A percentile compares a stretch with the other conserved stretches of the same genome.
These are phyloP conservation scores for Vitis rupestris DNA, from an alignment of 164 flowering plant genomes.

Conservation along the genomic window DNA sequence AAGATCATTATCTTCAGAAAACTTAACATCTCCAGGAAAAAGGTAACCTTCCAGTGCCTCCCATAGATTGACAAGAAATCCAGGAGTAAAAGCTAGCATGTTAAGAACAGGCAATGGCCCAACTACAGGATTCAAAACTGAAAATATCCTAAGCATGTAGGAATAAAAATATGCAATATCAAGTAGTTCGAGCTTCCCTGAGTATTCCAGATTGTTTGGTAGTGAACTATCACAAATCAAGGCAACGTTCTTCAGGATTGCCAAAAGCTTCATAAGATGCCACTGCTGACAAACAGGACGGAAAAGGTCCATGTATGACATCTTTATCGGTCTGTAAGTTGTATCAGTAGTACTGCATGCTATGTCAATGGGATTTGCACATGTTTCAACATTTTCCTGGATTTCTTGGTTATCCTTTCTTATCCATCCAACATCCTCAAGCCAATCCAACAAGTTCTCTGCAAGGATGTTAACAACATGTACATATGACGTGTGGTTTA, in stretches of 20 bases:
- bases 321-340: slow-evolving; percentile 27
- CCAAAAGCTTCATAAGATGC: slow-evolving; percentile 78
- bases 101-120: slow-evolving; percentile 82
- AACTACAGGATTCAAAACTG: slow-evolving; percentile 50
- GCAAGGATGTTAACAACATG: slow-evolving; percentile 51
- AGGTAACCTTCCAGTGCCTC: slow-evolving; percentile 51
- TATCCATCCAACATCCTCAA: slow-evolving; percentile 38
- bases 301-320: slow-evolving; percentile 53
- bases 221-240: slow-evolving; percentile 8
- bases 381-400: slow-evolving; percentile 21
- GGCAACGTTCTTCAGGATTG: slow-evolving; percentile 29
- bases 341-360: slow-evolving; percentile 18
- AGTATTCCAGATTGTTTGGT: slow-evolving; percentile 8
- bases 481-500: slow-evolving; percentile 55
- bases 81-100: slow-evolving; percentile 89
- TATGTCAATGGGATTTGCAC: slow-evolving; percentile 10
- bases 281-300: slow-evolving; percentile 81
- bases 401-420: slow-evolving; percentile 34
- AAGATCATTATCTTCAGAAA: slow-evolving; percentile 11
- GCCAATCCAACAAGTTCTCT: slow-evolving; percentile 49
- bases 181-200: slow-evolving; percentile 42
- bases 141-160: slow-evolving; percentile 67
- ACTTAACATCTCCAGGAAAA: slow-evolving; percentile 31
- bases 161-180: slow-evolving; percentile 74
- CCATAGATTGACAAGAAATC: slow-evolving; percentile 72